Evolutionary conservation across 805 yeast genomes (phyloP), one percentile per base, ranked within the genome.

Genomic region (Saccharomycopsis sp.): DNA sequence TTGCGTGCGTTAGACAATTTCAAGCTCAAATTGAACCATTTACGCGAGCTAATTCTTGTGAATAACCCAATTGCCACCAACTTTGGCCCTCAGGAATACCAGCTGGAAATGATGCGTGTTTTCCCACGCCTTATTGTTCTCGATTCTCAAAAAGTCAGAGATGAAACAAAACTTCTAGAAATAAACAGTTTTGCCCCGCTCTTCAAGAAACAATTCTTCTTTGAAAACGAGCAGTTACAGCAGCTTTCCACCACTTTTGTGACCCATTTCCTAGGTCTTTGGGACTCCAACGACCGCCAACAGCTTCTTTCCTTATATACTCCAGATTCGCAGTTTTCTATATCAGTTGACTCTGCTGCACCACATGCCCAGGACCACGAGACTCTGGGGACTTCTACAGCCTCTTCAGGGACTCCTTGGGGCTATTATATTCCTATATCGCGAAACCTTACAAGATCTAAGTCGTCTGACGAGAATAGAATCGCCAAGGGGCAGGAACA

Each of bases 121-220:
- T 94, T 94, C 73, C 97, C 98, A n/a, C 76, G 86, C 58, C 76
- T 92, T 56, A 77, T 85, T 2, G 77, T 91, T 20, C 73, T 94
- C 48, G 95, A 94, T 71, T 95, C 94, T 21, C 82, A 81, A 54
- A 70, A 83, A 2, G 80, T 94, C 16, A 79, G 97, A 62, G 90
- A 89, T 68, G 96, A 86, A 68, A 71, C 71, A 52, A 84, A 82
- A 57, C 69, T 89, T 46, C 69, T 69, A 3, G 61, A 71, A 20
- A 78, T 84, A 47, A 77, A 79, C 63, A 74, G 75, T 3, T 77
- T 87, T 54, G 48, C 48, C 48, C 90, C 89, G 9, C 72, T 84
- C 47, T 71, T 71, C 15, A 70, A 73, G 16, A 80, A 80, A 55
- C 85, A 82, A 59, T 82, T 85, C 73, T 94, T 92, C 68, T 91